Base-by-base conservation (phyloP, 2,329 filamentous ascomycete species). In the Colletotrichum brevisporum region DNA sequence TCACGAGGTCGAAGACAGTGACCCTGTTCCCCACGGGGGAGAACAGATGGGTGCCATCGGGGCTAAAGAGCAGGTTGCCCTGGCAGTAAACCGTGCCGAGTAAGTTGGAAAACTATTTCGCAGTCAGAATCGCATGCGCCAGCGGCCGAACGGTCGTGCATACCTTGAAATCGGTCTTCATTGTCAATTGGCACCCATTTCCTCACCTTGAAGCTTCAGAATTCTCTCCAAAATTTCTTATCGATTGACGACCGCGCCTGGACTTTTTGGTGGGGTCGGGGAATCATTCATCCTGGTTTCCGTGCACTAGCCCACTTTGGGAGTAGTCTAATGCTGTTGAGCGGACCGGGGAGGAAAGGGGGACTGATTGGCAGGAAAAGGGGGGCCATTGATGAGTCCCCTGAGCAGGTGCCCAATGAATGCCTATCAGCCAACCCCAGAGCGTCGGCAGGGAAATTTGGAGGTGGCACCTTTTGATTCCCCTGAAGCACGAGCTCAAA, bases 111-210 rank as follows among this genome's bases (percentile, higher is more conserved):
- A 99, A 99, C 95, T 98, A 48, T 21, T 12, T 21, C 3, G 8
- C 15, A 24, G 36, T 70, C 21, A 70, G 63, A 31, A 39, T 18
- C 5, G 18, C 36, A 54, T 43, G 57, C 24, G 52, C 57, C 24
- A 51, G 48, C 31, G 18, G 43, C 16, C 41, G 45, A 47, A 36
- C 5, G 21, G 18, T 13, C 31, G 61, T 69, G 67, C 81, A 72
- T 83, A 97, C 95, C 90, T 96, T 97, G 82, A 98, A 99, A 83
- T 98, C 95, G 74, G 95, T 98, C 92, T 98, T 99, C 96, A 99
- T 99, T 80, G 82, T 90, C 79, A 81, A 76, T 77, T 77, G 74
- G 74, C 75, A 76, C 76, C 78, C 79, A 81, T 81, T 72, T 62
- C 69, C 47, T 71, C 54, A 51, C 57, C 60, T 57, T 56, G 54